A percentile compares a stretch with the other conserved stretches of the same genome.
phyloP scores from a whole-genome alignment of 2,329 filamentous ascomycete species.

The Xylaria sp. region DNA sequence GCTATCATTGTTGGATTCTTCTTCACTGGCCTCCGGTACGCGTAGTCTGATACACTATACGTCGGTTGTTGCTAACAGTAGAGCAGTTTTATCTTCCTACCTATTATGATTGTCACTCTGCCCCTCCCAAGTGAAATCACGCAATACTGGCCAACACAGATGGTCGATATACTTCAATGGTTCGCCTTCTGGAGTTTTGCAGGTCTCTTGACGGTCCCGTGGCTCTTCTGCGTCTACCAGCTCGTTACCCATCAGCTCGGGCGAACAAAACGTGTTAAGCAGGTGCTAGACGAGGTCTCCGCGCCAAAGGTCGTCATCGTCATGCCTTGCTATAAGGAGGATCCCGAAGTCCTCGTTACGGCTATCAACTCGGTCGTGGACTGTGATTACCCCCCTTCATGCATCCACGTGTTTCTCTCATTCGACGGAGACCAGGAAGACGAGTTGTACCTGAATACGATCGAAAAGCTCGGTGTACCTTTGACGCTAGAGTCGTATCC shows the following conservation, averaged over 20 bases:
- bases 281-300: conserved; percentile 78
- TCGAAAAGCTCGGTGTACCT: conserved; percentile 82
- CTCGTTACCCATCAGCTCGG: conserved; percentile 86
- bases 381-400: conserved; percentile 89
- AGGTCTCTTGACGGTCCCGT: conserved; percentile 80
- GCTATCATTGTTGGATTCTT: conserved; percentile 73
- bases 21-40: conserved; percentile 77
- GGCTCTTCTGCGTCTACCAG: conserved; percentile 91
- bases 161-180: conserved; percentile 81
- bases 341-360: conserved; percentile 78
- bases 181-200: conserved; percentile 96
- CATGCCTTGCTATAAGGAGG: conserved; percentile 96
- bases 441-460: conserved; percentile 84
- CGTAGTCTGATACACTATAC: background rate
- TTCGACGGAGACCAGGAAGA: conserved; percentile 92
- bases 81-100: conserved; percentile 77
- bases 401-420: conserved; percentile 92
- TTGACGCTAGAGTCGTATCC: conserved; percentile 78
- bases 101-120: conserved; percentile 91
- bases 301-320: conserved; percentile 94
- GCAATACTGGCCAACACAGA: conserved; percentile 67
- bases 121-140: conserved; percentile 76
- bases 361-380: conserved; percentile 91
- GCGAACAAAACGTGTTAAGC: conserved; percentile 78
- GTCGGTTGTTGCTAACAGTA: conserved; percentile 19